Evolutionary conservation across 768 basidiomycete species (phyloP).

Genomic region (Psilocybe subaeruginosa): DNA sequence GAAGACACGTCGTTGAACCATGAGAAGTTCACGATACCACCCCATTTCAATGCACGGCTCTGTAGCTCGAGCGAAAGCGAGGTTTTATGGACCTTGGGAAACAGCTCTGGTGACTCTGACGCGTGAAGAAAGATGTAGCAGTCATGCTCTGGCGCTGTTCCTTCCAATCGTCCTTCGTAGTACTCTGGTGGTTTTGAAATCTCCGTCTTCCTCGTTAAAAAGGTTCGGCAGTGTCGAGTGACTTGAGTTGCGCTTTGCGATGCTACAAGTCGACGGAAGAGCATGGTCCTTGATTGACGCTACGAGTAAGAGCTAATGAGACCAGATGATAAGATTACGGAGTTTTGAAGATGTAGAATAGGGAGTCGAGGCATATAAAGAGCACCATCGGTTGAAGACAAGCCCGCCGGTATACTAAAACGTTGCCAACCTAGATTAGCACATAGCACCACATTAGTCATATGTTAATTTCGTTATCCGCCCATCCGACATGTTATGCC

Average conservation of each 20-base stretch:
- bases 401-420: background rate
- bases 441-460: background rate
- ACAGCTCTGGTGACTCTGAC: slow-evolving; percentile 46
- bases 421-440: no score
- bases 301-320: background rate
- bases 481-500: background rate
- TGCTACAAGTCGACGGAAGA: background rate
- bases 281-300: background rate
- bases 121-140: slow-evolving; percentile 62
- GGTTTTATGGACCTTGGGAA: slow-evolving; percentile 50
- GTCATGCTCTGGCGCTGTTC: slow-evolving; percentile 54
- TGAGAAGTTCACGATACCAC: slow-evolving; percentile 65
- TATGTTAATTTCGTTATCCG: background rate
- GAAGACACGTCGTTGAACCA: slow-evolving; percentile 36
- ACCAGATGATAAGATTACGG: no score
- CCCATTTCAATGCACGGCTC: slow-evolving; percentile 45
- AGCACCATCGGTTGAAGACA: background rate
- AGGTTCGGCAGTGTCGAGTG: background rate
- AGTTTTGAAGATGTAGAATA: background rate
- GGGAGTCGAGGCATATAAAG: background rate
- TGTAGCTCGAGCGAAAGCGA: slow-evolving; percentile 55
- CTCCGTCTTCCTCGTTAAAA: background rate
- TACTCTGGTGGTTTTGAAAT: slow-evolving; percentile 16
- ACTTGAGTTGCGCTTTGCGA: background rate
- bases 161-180: slow-evolving; percentile 37